phyloP scores from a whole-genome alignment of 768 basidiomycete genomes.

The Mycena albidolilacea region DNA sequence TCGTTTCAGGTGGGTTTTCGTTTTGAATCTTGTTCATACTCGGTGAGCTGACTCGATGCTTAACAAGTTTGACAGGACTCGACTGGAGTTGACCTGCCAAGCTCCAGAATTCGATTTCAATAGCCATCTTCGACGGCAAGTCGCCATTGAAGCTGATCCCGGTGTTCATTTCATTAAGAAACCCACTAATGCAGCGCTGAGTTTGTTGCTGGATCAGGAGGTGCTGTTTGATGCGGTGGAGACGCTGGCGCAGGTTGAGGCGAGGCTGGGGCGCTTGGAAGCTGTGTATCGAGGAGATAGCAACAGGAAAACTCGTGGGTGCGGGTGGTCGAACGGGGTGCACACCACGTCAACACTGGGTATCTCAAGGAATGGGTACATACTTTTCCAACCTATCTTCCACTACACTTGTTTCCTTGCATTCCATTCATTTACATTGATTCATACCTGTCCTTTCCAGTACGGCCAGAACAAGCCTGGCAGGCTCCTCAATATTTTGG shows the following conservation, averaged over 20 bases:
- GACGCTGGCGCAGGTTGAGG: slow-evolving; percentile 33
- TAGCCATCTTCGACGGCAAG: slow-evolving; percentile 38
- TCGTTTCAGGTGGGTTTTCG: too few relatives aligned
- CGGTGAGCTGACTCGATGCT: too few relatives aligned
- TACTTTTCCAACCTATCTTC: too few relatives aligned
- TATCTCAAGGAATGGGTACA: too few relatives aligned
- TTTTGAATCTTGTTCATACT: too few relatives aligned
- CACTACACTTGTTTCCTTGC: not conserved
- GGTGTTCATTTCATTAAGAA: slow-evolving; percentile 39
- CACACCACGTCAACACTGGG: slow-evolving; percentile 40
- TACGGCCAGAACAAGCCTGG: slow-evolving; percentile 46
- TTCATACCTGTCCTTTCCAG: slow-evolving; percentile 9
- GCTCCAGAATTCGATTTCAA: too few relatives aligned
- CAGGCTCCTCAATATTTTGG: slow-evolving; percentile 46
- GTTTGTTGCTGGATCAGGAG: slow-evolving; percentile 13
- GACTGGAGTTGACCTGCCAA: too few relatives aligned
- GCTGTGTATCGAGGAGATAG: slow-evolving; percentile 48
- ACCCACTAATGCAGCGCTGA: slow-evolving; percentile 5
- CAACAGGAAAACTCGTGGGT: slow-evolving; percentile 40
- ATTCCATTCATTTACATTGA: not conserved
- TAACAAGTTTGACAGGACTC: too few relatives aligned
- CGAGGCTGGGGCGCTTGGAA: slow-evolving; percentile 41
- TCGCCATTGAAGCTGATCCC: slow-evolving; percentile 49
- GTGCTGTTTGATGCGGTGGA: slow-evolving; percentile 9
- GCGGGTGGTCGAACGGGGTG: slow-evolving; percentile 47